Base-by-base conservation (phyloP, 495 filamentous ascomycete genomes). In the Elaphomyces granulatus region DNA sequence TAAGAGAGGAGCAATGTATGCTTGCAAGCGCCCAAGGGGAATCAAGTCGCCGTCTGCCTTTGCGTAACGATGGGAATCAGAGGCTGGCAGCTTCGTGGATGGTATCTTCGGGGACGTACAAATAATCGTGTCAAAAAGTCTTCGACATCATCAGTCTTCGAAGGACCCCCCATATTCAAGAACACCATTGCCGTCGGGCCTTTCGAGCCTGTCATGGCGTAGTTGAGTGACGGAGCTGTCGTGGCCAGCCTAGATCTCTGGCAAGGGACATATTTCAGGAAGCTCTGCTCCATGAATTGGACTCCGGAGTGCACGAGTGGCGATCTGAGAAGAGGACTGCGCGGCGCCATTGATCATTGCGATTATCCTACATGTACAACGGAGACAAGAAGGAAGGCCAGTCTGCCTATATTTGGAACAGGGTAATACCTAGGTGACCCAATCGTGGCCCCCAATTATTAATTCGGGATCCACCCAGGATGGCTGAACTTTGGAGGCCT, bases 111-210 rank as follows among this genome's bases (percentile, higher is more conserved):
- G 38, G 12, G 30, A 60, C 71, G 42, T 71, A 87, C 92, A 61
- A 99, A 99, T 51, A 99, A 60, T 49, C 86, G 74, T 61, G 80
- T 90, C n/a, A 99, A 69, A 48, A 96, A 99, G 54, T 80, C 77
- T 43, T 78, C 77, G 15, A 99, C 92, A 66, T 96, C 86, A 41
- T 78, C 68, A 8, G 78, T 76, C 4, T 81, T 94, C 10, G 85
- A 85, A 4, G 92, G 92, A 8, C 92, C 92, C 40, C 92, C 92
- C 92, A 99, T 99, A 63, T 99, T 99, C 58, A 99, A 72, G 45
- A 99, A 94, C 4, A 99, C 88, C 74, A 99, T 94, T 30, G 92
- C 92, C 0, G 92, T 99, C 3, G 77, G 77, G 1, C 77, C 77
- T 53, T 77, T 74, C 0, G 74, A 68, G 10, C 72, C 62, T 1